Conservation (phyloP, 768 basidiomycete species). For the Cyclocybe cylindracea region DNA sequence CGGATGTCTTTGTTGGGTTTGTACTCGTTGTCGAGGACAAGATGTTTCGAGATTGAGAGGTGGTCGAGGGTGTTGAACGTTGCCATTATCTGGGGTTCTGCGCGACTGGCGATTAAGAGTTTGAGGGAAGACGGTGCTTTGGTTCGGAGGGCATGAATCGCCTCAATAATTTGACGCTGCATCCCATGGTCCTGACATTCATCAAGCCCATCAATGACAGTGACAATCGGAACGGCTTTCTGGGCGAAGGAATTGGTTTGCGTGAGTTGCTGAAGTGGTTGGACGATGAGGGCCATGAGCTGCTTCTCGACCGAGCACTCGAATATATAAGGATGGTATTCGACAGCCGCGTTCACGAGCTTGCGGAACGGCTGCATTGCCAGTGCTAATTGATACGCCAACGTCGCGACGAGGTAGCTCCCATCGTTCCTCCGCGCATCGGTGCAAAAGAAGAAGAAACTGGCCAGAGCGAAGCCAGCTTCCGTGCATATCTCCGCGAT, state of each 20-base stretch:
- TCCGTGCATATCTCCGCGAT: slow-evolving; percentile 8
- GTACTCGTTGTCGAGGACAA: slow-evolving; percentile 6
- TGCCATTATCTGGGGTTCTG: slow-evolving; percentile 5
- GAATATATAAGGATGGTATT: slow-evolving; percentile 7
- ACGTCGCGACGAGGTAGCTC: slow-evolving; percentile 3
- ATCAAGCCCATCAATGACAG: slow-evolving; percentile 20
- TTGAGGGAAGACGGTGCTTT: not conserved
- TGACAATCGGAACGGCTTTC: not conserved
- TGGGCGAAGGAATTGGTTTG: not conserved
- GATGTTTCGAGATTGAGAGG: not conserved
- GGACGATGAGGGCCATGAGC: slow-evolving; percentile 8
- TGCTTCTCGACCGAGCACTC: not conserved
- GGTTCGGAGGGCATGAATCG: not conserved
- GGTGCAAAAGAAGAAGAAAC: slow-evolving; percentile 15
- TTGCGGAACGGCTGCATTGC: slow-evolving; percentile 1
- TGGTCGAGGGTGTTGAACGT: not conserved
- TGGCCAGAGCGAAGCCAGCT: not conserved
- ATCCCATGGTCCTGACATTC: slow-evolving; percentile 11
- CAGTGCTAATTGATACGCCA: slow-evolving; percentile 13
- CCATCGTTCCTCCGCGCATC: slow-evolving; percentile 2
- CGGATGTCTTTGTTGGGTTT: slow-evolving; percentile 5
- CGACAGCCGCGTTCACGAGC: not conserved
- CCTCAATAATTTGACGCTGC: slow-evolving; percentile 7
- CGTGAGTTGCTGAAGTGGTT: not conserved
- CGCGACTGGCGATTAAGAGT: slow-evolving; percentile 10